These are phyloP conservation scores for Sporothrix luriei DNA, from an alignment of 2,329 filamentous ascomycete genomes.

Conservation along the genomic window DNA sequence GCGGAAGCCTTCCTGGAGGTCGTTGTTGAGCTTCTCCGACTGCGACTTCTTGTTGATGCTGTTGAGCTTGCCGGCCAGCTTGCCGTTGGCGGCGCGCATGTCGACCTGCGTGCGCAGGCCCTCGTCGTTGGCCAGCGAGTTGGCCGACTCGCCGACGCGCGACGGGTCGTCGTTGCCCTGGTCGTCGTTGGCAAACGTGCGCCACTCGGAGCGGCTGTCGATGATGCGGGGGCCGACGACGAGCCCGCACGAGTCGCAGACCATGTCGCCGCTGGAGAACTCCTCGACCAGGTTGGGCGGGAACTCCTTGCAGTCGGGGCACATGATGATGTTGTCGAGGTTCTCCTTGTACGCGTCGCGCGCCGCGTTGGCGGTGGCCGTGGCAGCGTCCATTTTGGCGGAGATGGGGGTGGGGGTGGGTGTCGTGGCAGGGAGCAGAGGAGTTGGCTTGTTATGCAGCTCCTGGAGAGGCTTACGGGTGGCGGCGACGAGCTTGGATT, in stretches of 20 bases:
- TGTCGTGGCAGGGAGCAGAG: too few relatives aligned
- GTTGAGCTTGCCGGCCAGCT: conserved; percentile 38
- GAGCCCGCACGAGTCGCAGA: conserved; percentile 87
- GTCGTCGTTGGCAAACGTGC: conserved; percentile 97
- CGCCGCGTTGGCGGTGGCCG: conserved; percentile 28
- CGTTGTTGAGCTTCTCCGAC: conserved; percentile 38
- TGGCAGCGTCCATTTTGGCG: conserved; percentile 36
- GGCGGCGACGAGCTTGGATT: conserved; percentile 15
- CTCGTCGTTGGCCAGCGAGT: conserved; percentile 61
- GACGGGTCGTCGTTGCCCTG: conserved; percentile 95
- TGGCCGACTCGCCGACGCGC: conserved; percentile 93
- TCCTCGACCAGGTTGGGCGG: conserved; percentile 95
- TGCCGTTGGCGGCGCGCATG: conserved; percentile 37
- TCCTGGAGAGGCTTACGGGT: conserved; percentile 36
- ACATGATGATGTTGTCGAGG: conserved; percentile 81
- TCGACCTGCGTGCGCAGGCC: conserved; percentile 38
- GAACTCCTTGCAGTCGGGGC: conserved; percentile 85
- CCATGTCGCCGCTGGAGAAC: conserved; percentile 87
- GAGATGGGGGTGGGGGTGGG: too few relatives aligned
- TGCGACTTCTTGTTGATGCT: conserved; percentile 41
- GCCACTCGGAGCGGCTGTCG: conserved; percentile 96
- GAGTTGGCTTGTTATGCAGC: conserved; percentile 33
- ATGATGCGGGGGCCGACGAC: conserved; percentile 90
- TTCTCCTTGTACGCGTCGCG: conserved; percentile 68
- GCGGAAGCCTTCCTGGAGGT: conserved; percentile 73